Evolutionary conservation across 768 basidiomycete species (phyloP), one percentile per base, ranked within the genome.

Genomic region (Termitomyces sp.): DNA sequence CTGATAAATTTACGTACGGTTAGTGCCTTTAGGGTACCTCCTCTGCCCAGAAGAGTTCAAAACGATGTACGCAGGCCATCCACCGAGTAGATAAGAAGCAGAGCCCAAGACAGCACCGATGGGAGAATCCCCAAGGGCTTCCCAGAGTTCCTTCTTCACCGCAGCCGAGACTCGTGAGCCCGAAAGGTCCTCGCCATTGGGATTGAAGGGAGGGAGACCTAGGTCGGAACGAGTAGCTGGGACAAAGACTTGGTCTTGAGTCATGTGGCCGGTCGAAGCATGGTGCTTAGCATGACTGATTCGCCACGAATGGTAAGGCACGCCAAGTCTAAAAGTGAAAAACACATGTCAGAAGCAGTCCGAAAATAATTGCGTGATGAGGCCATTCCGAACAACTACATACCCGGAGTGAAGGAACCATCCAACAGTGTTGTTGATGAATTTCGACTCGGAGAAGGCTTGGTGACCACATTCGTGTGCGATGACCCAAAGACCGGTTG

Each of bases 381-480:
- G 9, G 27, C 27, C 15, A 51, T 13, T n/a, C 5, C 10, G 6
- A 11, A 33, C 3, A 18, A 38, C 23, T 35, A 67, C 88, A 58
- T 66, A 92, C 91, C 80, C 82, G 42, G 94, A 96, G 71, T 98
- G 96, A 31, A 98, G 78, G 56, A 96, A 66, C 88, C 90, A 96
- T 11, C 96, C 96, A 53, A 94, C 90, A 42, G 83, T 72, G 78
- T 98, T 91, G 78, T 98, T 98, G 72, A 97, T 79, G 29, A 76
- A 68, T 76, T 95, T 96, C 50, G 87, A 94, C 60, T 94, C 86
- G 1, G 94, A 98, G 78, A 93, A 99, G 0, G 91, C 90, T 70
- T 96, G 94, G 70, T 99, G 96, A 29, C 96, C 96, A 63, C 92
- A 94, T 72, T 98, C 94, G 66, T 96, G 94, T 43, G 88, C 94